A percentile compares a stretch with the other conserved stretches of the same genome.
These are phyloP conservation scores for Seiridium unicorne DNA, from an alignment of 2,329 filamentous ascomycete species.

Conservation along the genomic window DNA sequence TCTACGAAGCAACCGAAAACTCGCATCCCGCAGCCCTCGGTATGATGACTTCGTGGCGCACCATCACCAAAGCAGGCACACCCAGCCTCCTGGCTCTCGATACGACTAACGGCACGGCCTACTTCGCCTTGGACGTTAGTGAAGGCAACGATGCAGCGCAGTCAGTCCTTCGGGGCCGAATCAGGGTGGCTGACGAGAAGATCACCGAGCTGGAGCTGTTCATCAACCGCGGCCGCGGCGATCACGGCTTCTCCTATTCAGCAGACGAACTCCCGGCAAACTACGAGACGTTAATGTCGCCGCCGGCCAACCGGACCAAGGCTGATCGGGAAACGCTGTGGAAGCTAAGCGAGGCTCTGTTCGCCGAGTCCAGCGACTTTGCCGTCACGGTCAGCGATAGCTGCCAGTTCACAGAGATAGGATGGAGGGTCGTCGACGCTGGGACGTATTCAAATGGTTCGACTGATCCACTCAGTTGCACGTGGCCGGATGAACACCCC, in stretches of 20 bases:
- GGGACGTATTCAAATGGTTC: conserved; percentile 1
- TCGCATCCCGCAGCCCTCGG: conserved; percentile 1
- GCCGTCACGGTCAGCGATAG: background rate
- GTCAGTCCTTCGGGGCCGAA: background rate
- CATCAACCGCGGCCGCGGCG: conserved; percentile 1
- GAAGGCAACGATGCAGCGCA: background rate
- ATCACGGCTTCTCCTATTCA: conserved; percentile 1
- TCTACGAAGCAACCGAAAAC: conserved; percentile 1
- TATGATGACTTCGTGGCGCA: conserved; percentile 3
- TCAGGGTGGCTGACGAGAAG: background rate
- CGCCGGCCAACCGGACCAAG: conserved; percentile 3
- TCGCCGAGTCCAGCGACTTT: conserved; percentile 1
- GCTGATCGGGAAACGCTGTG: conserved; percentile 1
- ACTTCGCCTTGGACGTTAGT: conserved; percentile 4
- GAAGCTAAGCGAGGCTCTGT: conserved; percentile 1
- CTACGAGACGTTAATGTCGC: background rate
- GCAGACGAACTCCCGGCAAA: background rate
- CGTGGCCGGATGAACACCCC: background rate
- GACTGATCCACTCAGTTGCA: conserved; percentile 1
- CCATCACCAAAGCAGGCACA: conserved; percentile 1
- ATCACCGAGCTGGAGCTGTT: conserved; percentile 4
- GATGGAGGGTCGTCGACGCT: conserved; percentile 3
- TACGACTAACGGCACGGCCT: background rate
- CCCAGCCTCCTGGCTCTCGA: background rate
- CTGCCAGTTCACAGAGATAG: background rate